phyloP scores from a whole-genome alignment of 306 rosid genomes.

The Inga laurina region DNA sequence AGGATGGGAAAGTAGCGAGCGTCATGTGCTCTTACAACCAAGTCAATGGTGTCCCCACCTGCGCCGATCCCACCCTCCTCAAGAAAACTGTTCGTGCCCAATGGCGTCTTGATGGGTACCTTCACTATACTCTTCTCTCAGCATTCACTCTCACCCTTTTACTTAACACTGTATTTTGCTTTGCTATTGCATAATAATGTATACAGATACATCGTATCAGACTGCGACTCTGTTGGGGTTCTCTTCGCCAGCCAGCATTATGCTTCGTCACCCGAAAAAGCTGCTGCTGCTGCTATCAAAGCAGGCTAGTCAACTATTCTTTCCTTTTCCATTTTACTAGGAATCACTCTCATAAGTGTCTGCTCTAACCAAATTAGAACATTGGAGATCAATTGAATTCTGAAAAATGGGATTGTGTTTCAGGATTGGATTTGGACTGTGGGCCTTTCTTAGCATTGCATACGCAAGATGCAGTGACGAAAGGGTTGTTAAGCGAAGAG shows the following conservation, averaged over 20 bases:
- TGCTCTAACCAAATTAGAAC: neutral
- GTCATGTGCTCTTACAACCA: constrained; percentile 97
- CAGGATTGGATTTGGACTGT: constrained; percentile 90
- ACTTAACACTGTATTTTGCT: neutral
- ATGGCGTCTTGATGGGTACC: constrained; percentile 86
- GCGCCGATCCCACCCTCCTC: constrained; percentile 90
- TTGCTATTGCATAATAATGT: neutral
- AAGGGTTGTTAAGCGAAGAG: constrained; percentile 59
- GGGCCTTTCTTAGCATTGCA: constrained; percentile 81
- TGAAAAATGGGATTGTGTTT: neutral
- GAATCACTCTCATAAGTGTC: neutral
- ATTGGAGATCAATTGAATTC: neutral
- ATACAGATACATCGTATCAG: constrained; percentile 84
- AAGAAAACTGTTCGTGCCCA: constrained; percentile 65
- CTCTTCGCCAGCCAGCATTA: constrained; percentile 70
- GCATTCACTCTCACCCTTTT: neutral
- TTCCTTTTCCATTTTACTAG: neutral
- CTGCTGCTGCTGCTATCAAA: constrained; percentile 93
- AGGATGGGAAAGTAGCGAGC: constrained; percentile 87
- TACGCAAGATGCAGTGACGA: constrained; percentile 65
- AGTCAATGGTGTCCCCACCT: constrained; percentile 94
- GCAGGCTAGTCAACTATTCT: constrained; percentile 49
- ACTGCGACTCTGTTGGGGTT: constrained; percentile 90
- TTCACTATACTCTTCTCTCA: neutral
- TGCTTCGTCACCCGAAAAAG: constrained; percentile 81